phyloP scores from a whole-genome alignment of 345 rosid genomes.

The Clausena lansium region DNA sequence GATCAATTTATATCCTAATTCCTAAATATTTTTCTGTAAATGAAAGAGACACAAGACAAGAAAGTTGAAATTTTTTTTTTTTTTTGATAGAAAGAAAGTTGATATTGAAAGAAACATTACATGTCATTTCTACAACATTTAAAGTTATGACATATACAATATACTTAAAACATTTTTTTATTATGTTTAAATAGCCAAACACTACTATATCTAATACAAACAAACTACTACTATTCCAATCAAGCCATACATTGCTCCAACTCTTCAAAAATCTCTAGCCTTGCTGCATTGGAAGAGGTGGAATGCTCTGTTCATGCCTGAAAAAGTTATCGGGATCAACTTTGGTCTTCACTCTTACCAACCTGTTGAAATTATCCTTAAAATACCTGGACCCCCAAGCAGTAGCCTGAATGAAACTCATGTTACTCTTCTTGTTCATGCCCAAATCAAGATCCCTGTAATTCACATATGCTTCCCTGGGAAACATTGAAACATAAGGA shows the following conservation, averaged over 20 bases:
- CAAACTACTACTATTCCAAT: background rate
- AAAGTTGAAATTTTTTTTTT: too few species aligned
- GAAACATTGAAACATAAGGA: conserved; percentile 30
- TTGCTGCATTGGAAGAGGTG: conserved; percentile 9
- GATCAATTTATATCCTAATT: too few species aligned
- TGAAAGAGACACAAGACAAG: too few species aligned
- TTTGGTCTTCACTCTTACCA: conserved; percentile 32
- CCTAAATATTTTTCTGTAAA: too few species aligned
- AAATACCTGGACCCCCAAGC: conserved; percentile 25
- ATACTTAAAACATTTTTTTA: too few species aligned
- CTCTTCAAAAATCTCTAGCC: background rate
- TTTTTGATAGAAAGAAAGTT: too few species aligned
- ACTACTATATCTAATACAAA: background rate
- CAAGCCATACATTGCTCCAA: background rate
- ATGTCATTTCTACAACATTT: too few species aligned
- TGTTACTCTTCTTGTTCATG: conserved; percentile 8
- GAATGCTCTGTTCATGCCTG: conserved; percentile 46
- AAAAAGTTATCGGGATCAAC: conserved; percentile 46
- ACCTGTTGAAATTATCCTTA: conserved; percentile 21
- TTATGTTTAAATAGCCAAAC: background rate
- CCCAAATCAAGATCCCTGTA: conserved; percentile 37
- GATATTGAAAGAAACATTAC: too few species aligned
- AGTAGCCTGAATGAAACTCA: conserved; percentile 8
- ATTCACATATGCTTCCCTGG: conserved; percentile 35
- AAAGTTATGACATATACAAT: too few species aligned